Base-by-base conservation (phyloP, 2,329 filamentous ascomycete genomes). In the Cladosporium sp. region DNA sequence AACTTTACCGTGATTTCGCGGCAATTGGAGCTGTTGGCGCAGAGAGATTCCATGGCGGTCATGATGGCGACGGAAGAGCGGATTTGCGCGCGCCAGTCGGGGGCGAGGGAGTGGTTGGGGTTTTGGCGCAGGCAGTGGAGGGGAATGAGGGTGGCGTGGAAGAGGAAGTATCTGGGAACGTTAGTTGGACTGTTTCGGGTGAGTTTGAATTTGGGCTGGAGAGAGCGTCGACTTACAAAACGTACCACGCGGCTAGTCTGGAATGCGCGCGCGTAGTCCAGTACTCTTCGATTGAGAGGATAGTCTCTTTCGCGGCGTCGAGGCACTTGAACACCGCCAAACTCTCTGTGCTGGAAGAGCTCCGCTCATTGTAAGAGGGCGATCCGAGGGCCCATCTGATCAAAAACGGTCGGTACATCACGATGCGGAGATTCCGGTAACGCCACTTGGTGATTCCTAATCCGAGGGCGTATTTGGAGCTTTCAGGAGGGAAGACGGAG, bases 51-150 rank as follows among this genome's bases (percentile, higher is more conserved):
- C 60, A 63, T 63, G 49, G 60, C 60, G 16, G 39, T 51, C 60
- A 63, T 63, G 48, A 63, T 56, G 18, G 60, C 23, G 5, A 63
- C 25, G 1, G 60, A 63, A 2, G 60, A 39, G 18, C 60, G 60
- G 34, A 63, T 63, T 23, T 63, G 60, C 18, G 60, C n/a, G 49
- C 60, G 60, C 60, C 60, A 63, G 23, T 63, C 60, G 25, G 48
- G 49, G 0, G 60, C 48, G 60, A 63, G 60, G 11, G 60, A 56
- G 49, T 63, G 48, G 2, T 32, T 25, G 8, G 60, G 60, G 23
- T 56, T 63, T 63, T 63, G 60, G 49, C 60, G 60, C 0, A 63
- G 49, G 49, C 60, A 63, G 49, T 63, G 60, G 18, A 63, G 60
- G 10, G 60, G 60, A 23, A 63, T 63, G 13, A 63, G 49, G 34